phyloP scores from a whole-genome alignment of 495 filamentous ascomycete genomes.

The Aspergillus conjunctus region DNA sequence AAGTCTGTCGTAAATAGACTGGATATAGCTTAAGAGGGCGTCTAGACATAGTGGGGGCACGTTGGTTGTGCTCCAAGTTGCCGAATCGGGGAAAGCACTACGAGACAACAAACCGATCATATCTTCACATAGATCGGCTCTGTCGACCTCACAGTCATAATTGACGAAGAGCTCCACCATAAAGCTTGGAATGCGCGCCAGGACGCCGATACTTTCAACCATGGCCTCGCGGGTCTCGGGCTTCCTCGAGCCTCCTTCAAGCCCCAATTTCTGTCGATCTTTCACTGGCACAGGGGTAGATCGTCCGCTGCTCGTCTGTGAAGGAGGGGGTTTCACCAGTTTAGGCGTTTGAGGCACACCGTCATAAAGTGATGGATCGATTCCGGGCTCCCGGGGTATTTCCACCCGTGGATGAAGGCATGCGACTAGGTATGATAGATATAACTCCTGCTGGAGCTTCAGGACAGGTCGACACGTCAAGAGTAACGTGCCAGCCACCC shows the following conservation, averaged over 20 bases:
- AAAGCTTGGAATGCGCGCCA: slow-evolving; percentile 88
- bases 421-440: slow-evolving; percentile 89
- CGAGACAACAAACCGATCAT: slow-evolving; percentile 89
- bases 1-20: slow-evolving; percentile 84
- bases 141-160: slow-evolving; percentile 95
- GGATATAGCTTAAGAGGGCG: slow-evolving; percentile 84
- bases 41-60: slow-evolving; percentile 95
- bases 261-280: slow-evolving; percentile 87
- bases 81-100: slow-evolving; percentile 95
- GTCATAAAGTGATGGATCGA: slow-evolving; percentile 88
- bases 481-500: slow-evolving; percentile 87
- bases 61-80: slow-evolving; percentile 98
- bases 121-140: slow-evolving; percentile 91
- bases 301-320: slow-evolving; percentile 76
- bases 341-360: slow-evolving; percentile 91
- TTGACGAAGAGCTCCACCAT: slow-evolving; percentile 97
- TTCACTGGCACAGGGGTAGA: slow-evolving; percentile 92
- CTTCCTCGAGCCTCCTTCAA: slow-evolving; percentile 89
- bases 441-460: slow-evolving; percentile 96
- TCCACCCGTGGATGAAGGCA: slow-evolving; percentile 91
- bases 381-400: slow-evolving; percentile 86
- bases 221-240: slow-evolving; percentile 96
- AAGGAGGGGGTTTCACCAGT: slow-evolving; percentile 77
- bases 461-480: slow-evolving; percentile 90
- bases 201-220: slow-evolving; percentile 92